Evolutionary conservation across 2,329 filamentous ascomycete species (phyloP), one percentile per base, ranked within the genome.

Genomic region (Berkeleyomyces basicola): DNA sequence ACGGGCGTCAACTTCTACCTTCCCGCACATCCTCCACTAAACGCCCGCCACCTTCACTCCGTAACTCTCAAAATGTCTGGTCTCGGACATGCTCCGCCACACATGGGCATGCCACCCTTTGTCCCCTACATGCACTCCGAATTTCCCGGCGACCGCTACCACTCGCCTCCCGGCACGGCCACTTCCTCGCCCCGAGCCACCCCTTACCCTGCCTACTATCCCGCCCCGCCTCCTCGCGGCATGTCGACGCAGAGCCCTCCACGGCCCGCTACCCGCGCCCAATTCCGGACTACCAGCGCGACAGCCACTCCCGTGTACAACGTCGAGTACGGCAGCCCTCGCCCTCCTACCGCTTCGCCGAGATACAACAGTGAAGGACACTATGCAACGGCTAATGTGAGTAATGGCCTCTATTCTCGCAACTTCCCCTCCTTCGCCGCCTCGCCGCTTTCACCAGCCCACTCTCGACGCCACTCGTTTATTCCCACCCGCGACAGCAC

Each of bases 321-420:
- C 42, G 43, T 16, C 53, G 63, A 58, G 3, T 64, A 61, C 37
- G 46, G 70, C 71, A 77, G 72, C 67, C 78, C 73, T 64, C 76
- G 75, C 68, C 76, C 74, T 64, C 77, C 75, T 47, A 74, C 76
- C 65, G 80, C 81, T 70, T 83, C 81, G 66, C 81, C 81, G 66
- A 78, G 81, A 68, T 83, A 81, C 75, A 82, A 79, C 71, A 83
- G 80, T 77, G 78, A 76, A 70, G 81, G 81, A 72, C 76, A 81
- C 70, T 83, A 83, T 76, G 80, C 79, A 74, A 82, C 81, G 74
- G 80, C 79, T 75, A 81, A 83, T 82, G 81, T 83, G 81, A 83
- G 81, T 83, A 72, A 70, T 71, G 73, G 74, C 72, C 73, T 72
- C 72, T 73, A 72, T 69, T 68, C 73, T 70, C 74, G 74, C 69